A percentile compares a stretch with the other conserved stretches of the same genome.
Conservation (phyloP, 2,329 filamentous ascomycete species). For the Cordyceps cateniannulata region DNA sequence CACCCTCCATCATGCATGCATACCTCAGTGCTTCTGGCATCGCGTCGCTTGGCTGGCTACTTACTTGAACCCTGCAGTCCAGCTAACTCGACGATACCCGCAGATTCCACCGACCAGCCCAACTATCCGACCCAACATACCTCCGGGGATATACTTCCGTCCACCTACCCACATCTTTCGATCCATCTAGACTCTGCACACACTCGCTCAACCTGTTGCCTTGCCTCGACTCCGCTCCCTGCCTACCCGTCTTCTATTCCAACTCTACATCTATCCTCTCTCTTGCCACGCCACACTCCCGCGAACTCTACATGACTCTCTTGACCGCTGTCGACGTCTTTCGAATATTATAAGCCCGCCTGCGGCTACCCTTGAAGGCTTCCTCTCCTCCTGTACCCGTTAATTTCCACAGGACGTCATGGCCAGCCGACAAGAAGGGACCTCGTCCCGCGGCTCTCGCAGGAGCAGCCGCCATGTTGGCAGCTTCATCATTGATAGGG, state of each 20-base stretch:
- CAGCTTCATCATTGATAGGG: conserved; percentile 73
- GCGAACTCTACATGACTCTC: conserved; percentile 35
- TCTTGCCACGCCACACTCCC: not conserved
- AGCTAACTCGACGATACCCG: not conserved
- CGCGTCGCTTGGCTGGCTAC: not conserved
- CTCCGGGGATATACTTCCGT: not conserved
- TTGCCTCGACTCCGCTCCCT: not conserved
- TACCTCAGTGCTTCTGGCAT: conserved; percentile 5
- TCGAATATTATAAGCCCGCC: conserved; percentile 31
- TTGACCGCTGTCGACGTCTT: conserved; percentile 27
- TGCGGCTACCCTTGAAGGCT: conserved; percentile 23
- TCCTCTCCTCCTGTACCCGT: conserved; percentile 26
- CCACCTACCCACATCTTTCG: conserved; percentile 8
- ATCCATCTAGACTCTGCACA: conserved; percentile 3
- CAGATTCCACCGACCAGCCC: not conserved
- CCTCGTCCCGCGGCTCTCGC: conserved; percentile 29
- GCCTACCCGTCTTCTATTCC: not conserved
- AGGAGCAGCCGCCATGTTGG: conserved; percentile 46
- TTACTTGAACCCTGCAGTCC: conserved; percentile 1
- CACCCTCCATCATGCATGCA: conserved; percentile 7
- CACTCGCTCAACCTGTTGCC: not conserved
- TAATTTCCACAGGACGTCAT: conserved; percentile 31
- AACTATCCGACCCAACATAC: not conserved
- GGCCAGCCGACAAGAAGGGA: conserved; percentile 31
- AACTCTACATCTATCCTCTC: not conserved